Percentiles rank a stretch among this genome's conserved stretches.
Conservation (phyloP, 495 filamentous ascomycete genomes). For the Hypoxylon perforatum region DNA sequence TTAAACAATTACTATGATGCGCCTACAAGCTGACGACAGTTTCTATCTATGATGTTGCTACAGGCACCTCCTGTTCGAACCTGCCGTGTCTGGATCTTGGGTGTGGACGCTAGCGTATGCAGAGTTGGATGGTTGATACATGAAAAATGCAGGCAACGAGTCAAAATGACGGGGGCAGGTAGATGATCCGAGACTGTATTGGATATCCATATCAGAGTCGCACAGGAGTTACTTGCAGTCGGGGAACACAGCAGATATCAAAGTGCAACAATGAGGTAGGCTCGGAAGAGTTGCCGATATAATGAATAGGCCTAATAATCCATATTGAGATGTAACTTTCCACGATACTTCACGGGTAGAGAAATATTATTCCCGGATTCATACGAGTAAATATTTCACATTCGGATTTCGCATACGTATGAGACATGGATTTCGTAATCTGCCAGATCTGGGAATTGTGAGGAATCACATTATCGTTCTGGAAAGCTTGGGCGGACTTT, state of each 20-base stretch:
- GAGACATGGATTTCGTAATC: background rate
- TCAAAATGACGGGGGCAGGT: too few species aligned
- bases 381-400: too few species aligned
- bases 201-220: background rate
- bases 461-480: conserved; percentile 15
- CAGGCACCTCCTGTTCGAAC: background rate
- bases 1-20: background rate
- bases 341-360: background rate
- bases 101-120: background rate
- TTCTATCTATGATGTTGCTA: background rate
- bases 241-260: conserved; percentile 13
- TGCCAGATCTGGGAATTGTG: conserved; percentile 18
- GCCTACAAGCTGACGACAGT: background rate
- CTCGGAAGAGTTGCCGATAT: conserved; percentile 17
- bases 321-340: background rate
- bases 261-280: background rate
- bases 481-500: conserved; percentile 13
- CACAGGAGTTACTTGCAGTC: background rate
- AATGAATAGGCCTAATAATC: background rate
- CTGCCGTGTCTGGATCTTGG: background rate
- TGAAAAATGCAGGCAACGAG: background rate
- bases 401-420: background rate
- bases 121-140: background rate
- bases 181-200: background rate
- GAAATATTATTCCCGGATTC: background rate